phyloP scores from a whole-genome alignment of 192 early-diverging fungal species.

The Linderina pennispora region DNA sequence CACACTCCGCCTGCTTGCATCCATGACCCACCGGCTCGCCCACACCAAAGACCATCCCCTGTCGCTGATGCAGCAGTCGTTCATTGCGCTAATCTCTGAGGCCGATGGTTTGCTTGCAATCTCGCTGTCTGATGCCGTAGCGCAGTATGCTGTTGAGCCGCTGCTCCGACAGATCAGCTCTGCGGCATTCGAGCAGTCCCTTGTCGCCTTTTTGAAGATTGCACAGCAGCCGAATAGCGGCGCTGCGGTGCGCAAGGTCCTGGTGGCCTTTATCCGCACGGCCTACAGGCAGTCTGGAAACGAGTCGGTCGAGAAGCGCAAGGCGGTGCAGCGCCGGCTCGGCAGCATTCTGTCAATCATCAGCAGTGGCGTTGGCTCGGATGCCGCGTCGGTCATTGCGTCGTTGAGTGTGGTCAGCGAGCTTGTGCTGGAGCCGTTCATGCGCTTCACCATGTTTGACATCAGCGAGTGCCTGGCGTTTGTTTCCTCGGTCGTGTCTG shows the following conservation, averaged over 20 bases:
- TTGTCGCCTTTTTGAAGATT: slow-evolving; percentile 8
- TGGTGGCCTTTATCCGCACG: slow-evolving; percentile 20
- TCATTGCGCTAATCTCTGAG: slow-evolving; percentile 5
- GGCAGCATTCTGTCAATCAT: slow-evolving; percentile 17
- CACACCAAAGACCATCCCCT: neutral
- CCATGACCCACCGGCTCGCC: slow-evolving; percentile 11
- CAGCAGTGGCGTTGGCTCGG: slow-evolving; percentile 4
- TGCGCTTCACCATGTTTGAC: slow-evolving; percentile 32
- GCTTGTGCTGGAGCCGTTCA: slow-evolving; percentile 13
- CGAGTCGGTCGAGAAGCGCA: slow-evolving; percentile 10
- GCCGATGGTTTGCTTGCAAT: neutral
- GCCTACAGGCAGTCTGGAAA: slow-evolving; percentile 9
- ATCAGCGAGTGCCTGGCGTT: slow-evolving; percentile 17
- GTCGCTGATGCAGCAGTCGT: slow-evolving; percentile 6
- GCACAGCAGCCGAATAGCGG: slow-evolving; percentile 1
- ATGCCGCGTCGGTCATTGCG: neutral
- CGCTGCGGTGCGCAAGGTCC: slow-evolving; percentile 3
- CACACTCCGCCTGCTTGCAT: slow-evolving; percentile 6
- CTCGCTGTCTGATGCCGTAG: slow-evolving; percentile 3
- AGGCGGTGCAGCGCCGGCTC: slow-evolving; percentile 18
- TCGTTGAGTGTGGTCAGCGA: slow-evolving; percentile 15
- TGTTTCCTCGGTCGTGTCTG: slow-evolving; percentile 2
- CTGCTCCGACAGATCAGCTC: slow-evolving; percentile 17
- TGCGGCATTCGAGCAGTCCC: slow-evolving; percentile 7
- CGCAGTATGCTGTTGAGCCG: slow-evolving; percentile 17